phyloP scores from a whole-genome alignment of 495 filamentous ascomycete genomes.

The Sporormia fimetaria region DNA sequence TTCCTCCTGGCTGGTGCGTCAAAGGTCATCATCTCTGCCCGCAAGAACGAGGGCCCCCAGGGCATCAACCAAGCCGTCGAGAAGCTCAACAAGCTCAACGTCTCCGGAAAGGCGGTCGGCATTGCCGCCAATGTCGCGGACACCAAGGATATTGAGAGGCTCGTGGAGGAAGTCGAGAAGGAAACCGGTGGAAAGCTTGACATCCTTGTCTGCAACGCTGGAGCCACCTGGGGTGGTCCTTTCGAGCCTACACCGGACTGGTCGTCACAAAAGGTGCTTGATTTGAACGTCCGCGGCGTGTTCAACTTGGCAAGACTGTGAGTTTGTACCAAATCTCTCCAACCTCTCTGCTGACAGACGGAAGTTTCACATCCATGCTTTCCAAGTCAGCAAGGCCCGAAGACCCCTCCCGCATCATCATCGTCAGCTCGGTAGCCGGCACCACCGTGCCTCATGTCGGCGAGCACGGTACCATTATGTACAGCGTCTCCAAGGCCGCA shows the following conservation, averaged over 20 bases:
- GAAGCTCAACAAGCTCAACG: constrained; percentile 32
- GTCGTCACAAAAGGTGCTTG: constrained; percentile 33
- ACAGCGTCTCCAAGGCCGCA: constrained; percentile 36
- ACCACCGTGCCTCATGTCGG: constrained; percentile 33
- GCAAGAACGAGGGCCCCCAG: constrained; percentile 30
- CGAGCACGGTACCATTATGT: constrained; percentile 38
- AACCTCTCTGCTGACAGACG: not conserved
- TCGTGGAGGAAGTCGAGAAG: constrained; percentile 32
- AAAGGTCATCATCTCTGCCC: constrained; percentile 35
- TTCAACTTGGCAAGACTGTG: constrained; percentile 31
- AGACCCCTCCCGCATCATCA: constrained; percentile 35
- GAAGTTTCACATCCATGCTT: constrained; percentile 32
- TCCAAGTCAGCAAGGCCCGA: constrained; percentile 25
- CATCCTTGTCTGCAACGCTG: constrained; percentile 36
- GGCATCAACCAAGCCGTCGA: constrained; percentile 36
- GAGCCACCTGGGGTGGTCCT: constrained; percentile 35
- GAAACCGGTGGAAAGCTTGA: constrained; percentile 30
- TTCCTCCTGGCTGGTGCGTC: constrained; percentile 35
- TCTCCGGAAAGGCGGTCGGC: constrained; percentile 33
- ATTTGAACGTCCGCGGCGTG: constrained; percentile 36
- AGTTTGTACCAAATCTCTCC: not conserved
- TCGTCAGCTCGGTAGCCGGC: constrained; percentile 33
- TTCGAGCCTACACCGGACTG: constrained; percentile 37
- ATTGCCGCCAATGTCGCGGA: constrained; percentile 36
- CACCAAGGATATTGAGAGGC: constrained; percentile 31